Evolutionary conservation across 176 grass and related monocot species (phyloP).

Genomic region (Bolboschoenus planiculmis): DNA sequence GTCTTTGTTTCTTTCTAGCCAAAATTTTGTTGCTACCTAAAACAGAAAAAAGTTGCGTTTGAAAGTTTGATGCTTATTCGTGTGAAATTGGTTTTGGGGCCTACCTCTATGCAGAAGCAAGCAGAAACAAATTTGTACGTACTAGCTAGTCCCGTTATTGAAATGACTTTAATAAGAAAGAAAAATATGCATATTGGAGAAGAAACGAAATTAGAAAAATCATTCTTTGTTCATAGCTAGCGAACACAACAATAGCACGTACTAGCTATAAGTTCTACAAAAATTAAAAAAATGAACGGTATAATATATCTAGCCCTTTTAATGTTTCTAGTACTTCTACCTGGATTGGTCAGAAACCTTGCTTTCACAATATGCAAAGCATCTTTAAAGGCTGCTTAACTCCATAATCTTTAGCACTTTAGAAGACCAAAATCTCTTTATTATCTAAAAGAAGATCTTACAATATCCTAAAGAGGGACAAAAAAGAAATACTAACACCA

Average conservation of each 20-base stretch:
- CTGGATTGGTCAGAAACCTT: conserved; percentile 5
- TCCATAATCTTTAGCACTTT: conserved; percentile 34
- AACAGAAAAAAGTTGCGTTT: neutral
- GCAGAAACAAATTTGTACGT: neutral
- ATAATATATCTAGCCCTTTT: conserved; percentile 5
- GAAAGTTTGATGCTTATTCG: neutral
- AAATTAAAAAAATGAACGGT: conserved; percentile 8
- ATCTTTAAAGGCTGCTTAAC: conserved; percentile 33
- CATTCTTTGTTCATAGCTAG: neutral
- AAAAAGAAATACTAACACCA: conserved; percentile 12
- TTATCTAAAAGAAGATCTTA: conserved; percentile 32
- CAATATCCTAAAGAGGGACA: conserved; percentile 30
- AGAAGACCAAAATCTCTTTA: conserved; percentile 71
- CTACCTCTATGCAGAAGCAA: conserved; percentile 19
- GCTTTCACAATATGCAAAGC: conserved; percentile 45
- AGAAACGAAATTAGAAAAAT: neutral
- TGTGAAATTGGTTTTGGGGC: conserved; percentile 24
- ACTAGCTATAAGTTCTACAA: neutral
- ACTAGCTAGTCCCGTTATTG: neutral
- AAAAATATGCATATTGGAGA: neutral
- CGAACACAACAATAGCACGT: neutral
- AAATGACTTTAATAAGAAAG: neutral
- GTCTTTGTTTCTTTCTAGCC: neutral
- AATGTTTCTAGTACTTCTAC: conserved; percentile 12
- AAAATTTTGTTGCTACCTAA: neutral